Evolutionary conservation across 352 stramenopile species (phyloP).

Genomic region (Blastocystis sp.): DNA sequence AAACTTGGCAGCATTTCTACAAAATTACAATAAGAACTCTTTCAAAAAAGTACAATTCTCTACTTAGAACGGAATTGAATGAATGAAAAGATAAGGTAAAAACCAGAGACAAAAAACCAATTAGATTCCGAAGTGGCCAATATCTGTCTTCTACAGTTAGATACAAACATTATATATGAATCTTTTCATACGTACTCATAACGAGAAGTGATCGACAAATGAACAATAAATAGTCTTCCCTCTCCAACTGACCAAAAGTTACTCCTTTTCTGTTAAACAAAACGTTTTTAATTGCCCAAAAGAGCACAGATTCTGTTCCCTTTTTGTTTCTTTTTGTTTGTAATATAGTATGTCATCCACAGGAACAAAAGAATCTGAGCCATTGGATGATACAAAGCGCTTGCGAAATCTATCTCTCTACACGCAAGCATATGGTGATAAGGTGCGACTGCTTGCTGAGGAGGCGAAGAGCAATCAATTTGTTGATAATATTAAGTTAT

Average conservation of each 20-base stretch:
- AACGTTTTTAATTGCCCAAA: background rate
- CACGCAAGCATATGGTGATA: background rate
- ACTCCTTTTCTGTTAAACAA: background rate
- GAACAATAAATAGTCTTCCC: background rate
- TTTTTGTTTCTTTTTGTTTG: background rate
- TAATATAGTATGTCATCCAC: background rate
- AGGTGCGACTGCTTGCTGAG: background rate
- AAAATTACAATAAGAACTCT: background rate
- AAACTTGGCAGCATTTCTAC: constrained; percentile 36
- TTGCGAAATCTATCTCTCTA: background rate
- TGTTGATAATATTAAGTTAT: background rate
- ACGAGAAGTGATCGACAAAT: background rate
- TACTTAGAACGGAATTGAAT: background rate
- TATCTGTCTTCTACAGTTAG: background rate
- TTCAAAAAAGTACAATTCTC: background rate
- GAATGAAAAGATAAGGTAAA: background rate
- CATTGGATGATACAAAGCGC: background rate
- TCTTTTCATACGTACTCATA: background rate
- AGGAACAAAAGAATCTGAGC: background rate
- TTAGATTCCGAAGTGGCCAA: background rate
- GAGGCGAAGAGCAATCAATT: background rate
- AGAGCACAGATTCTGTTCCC: background rate
- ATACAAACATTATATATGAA: background rate
- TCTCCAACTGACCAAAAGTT: background rate
- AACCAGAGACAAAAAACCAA: background rate